Evolutionary conservation across 176 grass and related monocot species (phyloP), one percentile per base, ranked within the genome.

Genomic region (Pharus latifolius): DNA sequence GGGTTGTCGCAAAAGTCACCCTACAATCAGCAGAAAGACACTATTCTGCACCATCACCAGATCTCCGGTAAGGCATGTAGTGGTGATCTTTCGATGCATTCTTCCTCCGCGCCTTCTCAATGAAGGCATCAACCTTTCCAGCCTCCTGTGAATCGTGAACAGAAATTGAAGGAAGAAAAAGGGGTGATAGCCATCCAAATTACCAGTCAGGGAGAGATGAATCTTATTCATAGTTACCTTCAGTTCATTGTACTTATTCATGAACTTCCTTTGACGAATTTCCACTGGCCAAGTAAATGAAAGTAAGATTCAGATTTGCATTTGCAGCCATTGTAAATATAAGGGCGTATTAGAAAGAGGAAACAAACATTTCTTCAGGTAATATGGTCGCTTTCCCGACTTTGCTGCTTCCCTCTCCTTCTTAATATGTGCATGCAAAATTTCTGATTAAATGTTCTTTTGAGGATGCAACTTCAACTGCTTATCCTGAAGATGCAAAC

Each of bases 81-180:
- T 87, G 87, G 53, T 91, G 95, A 91, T 98, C 95, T 74, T 98
- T 98, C 16, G 90, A 98, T 48, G 95, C 87, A 40, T 93, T 98
- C 66, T 79, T 97, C 78, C 42, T 92, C 30, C 86, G 52, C 57
- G 65, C 85, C 70, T 82, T 97, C 49, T 97, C 94, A 43, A 93
- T 97, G 43, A 77, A 97, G 17, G 85, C 66, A 58, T 97, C 89
- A 31, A 97, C 73, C 72, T 93, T 98, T 71, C 95, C 95, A 19
- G 63, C 58, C 3, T 85, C 89, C 89, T 98, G 84, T 69, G 42
- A 82, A 58, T 22, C 1, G 24, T 69, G 3, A 49, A 24, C 12
- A 51, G 0, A 35, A 46, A 34, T n/a, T 16, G 8, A 9, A 70
- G 34, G 3, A 76, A 58, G 3, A 1, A 7, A 28, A 10, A 50